These are phyloP conservation scores for Vaccinium darrowii DNA, from an alignment of 148 eudicot genomes.

Conservation along the genomic window DNA sequence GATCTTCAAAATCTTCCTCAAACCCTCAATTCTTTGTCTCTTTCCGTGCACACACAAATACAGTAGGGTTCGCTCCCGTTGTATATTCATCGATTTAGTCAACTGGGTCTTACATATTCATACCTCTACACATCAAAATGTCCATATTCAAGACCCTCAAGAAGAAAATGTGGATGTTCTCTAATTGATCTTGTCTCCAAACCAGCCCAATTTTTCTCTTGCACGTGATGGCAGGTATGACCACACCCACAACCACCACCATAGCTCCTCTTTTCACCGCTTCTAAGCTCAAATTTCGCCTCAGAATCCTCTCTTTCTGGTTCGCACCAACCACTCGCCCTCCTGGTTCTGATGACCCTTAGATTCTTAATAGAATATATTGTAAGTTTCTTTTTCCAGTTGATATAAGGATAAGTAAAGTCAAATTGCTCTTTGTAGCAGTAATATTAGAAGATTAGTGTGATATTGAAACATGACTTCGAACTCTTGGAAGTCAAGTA, in stretches of 20 bases:
- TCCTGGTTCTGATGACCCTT: conserved; percentile 43
- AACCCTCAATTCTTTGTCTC: background rate
- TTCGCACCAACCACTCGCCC: conserved; percentile 57
- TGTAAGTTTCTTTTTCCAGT: background rate
- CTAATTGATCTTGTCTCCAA: conserved; percentile 18
- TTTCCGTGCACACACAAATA: background rate
- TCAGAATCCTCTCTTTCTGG: conserved; percentile 47
- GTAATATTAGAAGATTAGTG: background rate
- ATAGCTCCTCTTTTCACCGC: conserved; percentile 16
- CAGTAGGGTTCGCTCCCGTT: background rate
- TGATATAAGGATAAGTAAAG: background rate
- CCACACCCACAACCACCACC: conserved; percentile 14
- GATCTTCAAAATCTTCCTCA: background rate
- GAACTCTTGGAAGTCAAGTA: conserved; percentile 14
- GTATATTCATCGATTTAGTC: conserved; percentile 23
- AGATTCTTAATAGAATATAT: background rate
- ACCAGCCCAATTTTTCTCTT: conserved; percentile 8
- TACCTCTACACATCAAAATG: conserved; percentile 15
- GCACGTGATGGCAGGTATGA: conserved; percentile 26
- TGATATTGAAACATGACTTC: conserved; percentile 20
- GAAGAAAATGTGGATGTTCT: conserved; percentile 46
- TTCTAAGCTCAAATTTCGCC: conserved; percentile 25
- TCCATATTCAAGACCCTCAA: conserved; percentile 21
- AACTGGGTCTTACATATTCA: conserved; percentile 17
- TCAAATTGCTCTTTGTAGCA: background rate